Evolutionary conservation across 805 yeast species (phyloP).

Genomic region (Ogataea allantospora): DNA sequence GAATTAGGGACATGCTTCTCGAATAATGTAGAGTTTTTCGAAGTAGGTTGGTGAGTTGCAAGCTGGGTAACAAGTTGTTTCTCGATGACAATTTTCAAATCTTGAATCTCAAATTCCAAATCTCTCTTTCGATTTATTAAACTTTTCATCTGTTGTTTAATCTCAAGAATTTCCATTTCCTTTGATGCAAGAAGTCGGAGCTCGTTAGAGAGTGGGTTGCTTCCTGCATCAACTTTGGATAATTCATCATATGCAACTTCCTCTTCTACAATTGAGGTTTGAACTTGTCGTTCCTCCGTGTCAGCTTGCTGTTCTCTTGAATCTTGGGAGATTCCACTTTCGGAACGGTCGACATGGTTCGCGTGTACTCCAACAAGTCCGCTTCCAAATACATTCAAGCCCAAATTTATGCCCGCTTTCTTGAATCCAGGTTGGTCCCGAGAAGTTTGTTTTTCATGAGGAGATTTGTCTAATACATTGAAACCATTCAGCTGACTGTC

Average conservation of each 20-base stretch:
- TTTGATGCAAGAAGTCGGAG: slow-evolving; percentile 62
- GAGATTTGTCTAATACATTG: not conserved
- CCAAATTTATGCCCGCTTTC: slow-evolving; percentile 32
- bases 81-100: slow-evolving; percentile 48
- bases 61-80: slow-evolving; percentile 44
- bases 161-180: slow-evolving; percentile 65
- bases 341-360: no score
- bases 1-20: slow-evolving; percentile 23
- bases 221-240: not conserved
- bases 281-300: no score
- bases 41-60: slow-evolving; percentile 11
- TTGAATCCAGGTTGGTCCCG: not conserved
- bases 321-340: no score
- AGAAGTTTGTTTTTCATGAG: not conserved
- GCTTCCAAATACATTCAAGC: slow-evolving; percentile 31
- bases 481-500: not conserved
- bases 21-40: slow-evolving; percentile 6
- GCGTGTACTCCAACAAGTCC: no score
- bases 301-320: no score
- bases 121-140: slow-evolving; percentile 39
- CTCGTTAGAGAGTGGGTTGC: slow-evolving; percentile 43
- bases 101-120: slow-evolving; percentile 49
- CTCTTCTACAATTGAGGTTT: slow-evolving; percentile 3
- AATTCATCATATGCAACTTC: slow-evolving; percentile 2
- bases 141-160: slow-evolving; percentile 53